Evolutionary conservation across 2,329 filamentous ascomycete genomes (phyloP), one percentile per base, ranked within the genome.

Genomic region (Alternaria sp.): DNA sequence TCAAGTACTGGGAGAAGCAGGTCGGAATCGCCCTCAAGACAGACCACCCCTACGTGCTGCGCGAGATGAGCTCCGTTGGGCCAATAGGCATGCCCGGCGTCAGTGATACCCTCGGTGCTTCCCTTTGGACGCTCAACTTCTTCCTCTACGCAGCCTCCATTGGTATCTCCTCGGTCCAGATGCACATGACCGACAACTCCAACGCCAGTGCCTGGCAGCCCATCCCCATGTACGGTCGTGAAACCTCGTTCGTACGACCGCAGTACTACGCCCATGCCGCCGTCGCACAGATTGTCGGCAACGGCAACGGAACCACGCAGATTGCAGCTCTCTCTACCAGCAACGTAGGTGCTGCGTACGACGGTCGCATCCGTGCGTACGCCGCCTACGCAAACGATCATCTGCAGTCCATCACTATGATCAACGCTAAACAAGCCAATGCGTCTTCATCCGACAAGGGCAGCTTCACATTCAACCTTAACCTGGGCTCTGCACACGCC

Each of bases 121-220:
- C 83, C 15, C 77, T 86, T 15, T 86, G 84, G 84, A 82, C 82
- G 10, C 78, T 86, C 55, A 86, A 86, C 75, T 86, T 86, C 75
- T 81, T 85, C 65, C 77, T 84, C 14, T 86, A 85, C 72, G 76
- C 81, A 5, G 83, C 84, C 8, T 81, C 80, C 6, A 78, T 85
- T 44, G 83, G 83, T 63, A 81, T 86, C 55, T 75, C 79, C 0
- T 82, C 82, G 9, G 83, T 86, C 3, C 80, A 85, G 64, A 82
- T 86, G 79, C 84, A 86, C 78, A 85, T 86, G 84, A 86, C 84
- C 10, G 83, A 85, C 72, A 85, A 85, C 72, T 85, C 84, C 63
- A 83, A 83, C 67, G 82, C 84, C 7, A 81, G 81, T 59, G 82
- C 84, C 3, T 86, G 84, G 84, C 81, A 84, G 65, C 84, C 84